Base-by-base conservation (phyloP, 495 filamentous ascomycete genomes). In the Lophiotrema nucula region DNA sequence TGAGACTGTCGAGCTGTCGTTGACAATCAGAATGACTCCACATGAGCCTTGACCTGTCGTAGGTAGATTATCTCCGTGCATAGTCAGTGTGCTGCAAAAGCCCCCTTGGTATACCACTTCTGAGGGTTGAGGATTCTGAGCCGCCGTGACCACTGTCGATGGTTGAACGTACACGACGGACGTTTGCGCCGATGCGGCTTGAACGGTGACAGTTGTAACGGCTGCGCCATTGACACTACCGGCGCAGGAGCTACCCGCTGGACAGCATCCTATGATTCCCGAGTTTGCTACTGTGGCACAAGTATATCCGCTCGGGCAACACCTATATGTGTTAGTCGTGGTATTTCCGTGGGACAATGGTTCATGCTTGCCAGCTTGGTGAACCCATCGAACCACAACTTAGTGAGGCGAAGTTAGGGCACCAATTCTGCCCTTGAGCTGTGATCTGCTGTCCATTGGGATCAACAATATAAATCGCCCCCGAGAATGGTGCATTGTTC, bases 221-320 rank as follows among this genome's bases (percentile, higher is more conserved):
- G 56, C 43, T 0, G 56, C 58, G 22, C 51, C 65, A 38, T 65
- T 62, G 27, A 68, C 44, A 33, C 16, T 59, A 26, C 68, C 71
- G 37, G 46, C 46, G 52, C 70, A 74, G 23, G 54, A 47, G 25
- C 44, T 52, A 24, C 70, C 69, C n/a, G 37, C 21, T 3, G 69
- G 72, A 58, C 72, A 74, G 58, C 72, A 74, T 47, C 67, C 72
- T 27, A 73, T 67, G 24, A 65, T 13, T 25, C 42, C 52, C 0
- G 59, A 52, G 39, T 45, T 51, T 27, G 60, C 24, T 19, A 62
- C 43, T 47, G 55, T 47, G 46, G 58, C 53, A 58, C 72, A 74
- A 37, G 45, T 62, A 55, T 70, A 68, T 42, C 44, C 26, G 15
- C 48, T 47, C 0, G 72, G 69, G 57, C 72, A 74, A 58, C 72